Base-by-base conservation (phyloP, 768 basidiomycete species). In the Pulveroboletus frians region DNA sequence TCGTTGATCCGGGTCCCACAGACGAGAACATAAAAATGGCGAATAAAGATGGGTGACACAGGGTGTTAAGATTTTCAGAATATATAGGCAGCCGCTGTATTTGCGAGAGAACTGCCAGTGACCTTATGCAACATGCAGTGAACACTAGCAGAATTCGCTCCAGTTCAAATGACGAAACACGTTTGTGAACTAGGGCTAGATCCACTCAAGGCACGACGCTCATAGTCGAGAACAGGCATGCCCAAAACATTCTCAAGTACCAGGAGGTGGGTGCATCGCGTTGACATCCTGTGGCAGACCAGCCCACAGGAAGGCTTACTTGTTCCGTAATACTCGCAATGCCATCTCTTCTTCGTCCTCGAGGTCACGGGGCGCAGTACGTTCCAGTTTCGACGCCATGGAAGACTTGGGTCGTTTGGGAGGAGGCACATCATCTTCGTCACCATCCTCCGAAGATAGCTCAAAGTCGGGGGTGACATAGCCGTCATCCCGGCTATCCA, bases 381-480 rank as follows among this genome's bases (percentile, higher is more conserved):
- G 48, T n/a, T 69, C 66, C 44, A 69, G 69, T 30, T 73, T 51
- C n/a, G 56, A 53, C 20, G 30, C 39, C 7, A 50, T 52, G 31
- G 58, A 63, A 3, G 53, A 15, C 59, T 61, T 74, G 44, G 50
- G 54, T 51, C 68, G 66, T 52, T 70, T 73, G 32, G 58, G 52
- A 10, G 58, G 64, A 40, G 66, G 72, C 51, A 48, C 36, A 13
- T 61, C 64, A 48, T 63, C 54, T 53, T 72, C 73, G 18, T 73
- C 65, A 4, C 58, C 74, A 15, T 74, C 65, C 11, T 56, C 66
- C 23, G 62, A 65, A 2, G 73, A 71, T 18, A 84, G 55, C 53
- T 83, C 79, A 56, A 90, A 86, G 34, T 80, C 78, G 1, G 86
- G 88, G 1, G 83, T 84, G 9, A 81, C 76, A 63, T 87, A 85